Conservation (phyloP, 2,329 filamentous ascomycete species). For the Atkinsonella texensis region DNA sequence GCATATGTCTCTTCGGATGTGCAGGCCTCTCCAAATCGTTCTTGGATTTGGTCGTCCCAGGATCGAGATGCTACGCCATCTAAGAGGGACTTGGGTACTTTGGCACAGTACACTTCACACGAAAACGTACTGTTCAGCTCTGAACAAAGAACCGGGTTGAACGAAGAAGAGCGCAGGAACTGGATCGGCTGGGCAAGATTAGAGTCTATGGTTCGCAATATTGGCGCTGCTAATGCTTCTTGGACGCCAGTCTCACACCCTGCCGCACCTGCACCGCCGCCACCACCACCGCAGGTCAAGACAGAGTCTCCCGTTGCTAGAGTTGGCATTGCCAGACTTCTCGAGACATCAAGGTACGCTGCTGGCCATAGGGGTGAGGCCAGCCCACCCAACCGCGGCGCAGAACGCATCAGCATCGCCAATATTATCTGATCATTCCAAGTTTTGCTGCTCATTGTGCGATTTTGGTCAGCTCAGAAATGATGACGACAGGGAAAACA, state of each 20-base stretch:
- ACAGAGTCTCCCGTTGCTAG: conserved; percentile 18
- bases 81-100: conserved; percentile 8
- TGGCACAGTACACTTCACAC: conserved; percentile 11
- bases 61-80: conserved; percentile 32
- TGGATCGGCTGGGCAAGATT: conserved; percentile 76
- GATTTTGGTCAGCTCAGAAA: neutral
- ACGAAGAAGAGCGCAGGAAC: conserved; percentile 45
- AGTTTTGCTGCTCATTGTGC: neutral
- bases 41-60: conserved; percentile 70
- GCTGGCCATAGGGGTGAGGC: conserved; percentile 16
- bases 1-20: conserved; percentile 79
- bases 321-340: conserved; percentile 17
- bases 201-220: conserved; percentile 33
- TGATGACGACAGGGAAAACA: neutral
- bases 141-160: conserved; percentile 40
- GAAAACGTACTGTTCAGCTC: conserved; percentile 30
- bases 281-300: conserved; percentile 25
- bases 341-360: conserved; percentile 19
- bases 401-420: conserved; percentile 20
- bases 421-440: conserved; percentile 28
- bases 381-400: conserved; percentile 16
- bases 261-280: conserved; percentile 13
- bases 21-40: conserved; percentile 63
- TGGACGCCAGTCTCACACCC: conserved; percentile 21
- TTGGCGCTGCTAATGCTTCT: conserved; percentile 18